A percentile compares a stretch with the other conserved stretches of the same genome.
phyloP scores from a whole-genome alignment of 129 eudicot species.

The Lactuca sativa region DNA sequence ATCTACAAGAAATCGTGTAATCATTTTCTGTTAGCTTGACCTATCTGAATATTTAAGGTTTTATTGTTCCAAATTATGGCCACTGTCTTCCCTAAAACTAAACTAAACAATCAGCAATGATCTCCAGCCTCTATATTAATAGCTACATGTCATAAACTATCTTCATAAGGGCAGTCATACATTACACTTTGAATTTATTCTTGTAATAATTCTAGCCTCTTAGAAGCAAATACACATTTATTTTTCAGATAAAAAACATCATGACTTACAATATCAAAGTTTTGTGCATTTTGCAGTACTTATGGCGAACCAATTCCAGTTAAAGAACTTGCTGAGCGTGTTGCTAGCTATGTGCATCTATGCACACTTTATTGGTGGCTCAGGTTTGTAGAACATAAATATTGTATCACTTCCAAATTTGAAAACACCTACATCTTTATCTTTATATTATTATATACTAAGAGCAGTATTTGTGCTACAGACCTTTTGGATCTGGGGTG shows the following conservation, averaged over 20 bases:
- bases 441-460: constrained; percentile 18
- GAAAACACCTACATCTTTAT: background rate
- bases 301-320: constrained; percentile 95
- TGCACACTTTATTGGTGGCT: constrained; percentile 99
- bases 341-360: constrained; percentile 95
- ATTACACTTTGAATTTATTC: constrained; percentile 1
- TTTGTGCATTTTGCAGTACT: constrained; percentile 44
- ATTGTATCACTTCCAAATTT: constrained; percentile 8
- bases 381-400: constrained; percentile 45
- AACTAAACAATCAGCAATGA: background rate
- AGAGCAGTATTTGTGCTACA: constrained; percentile 34
- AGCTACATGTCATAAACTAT: background rate
- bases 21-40: background rate
- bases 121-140: background rate
- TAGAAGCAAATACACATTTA: constrained; percentile 5
- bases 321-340: constrained; percentile 95
- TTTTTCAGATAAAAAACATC: background rate
- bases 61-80: constrained; percentile 12
- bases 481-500: constrained; percentile 97
- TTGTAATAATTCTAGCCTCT: background rate
- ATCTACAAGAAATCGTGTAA: constrained; percentile 9
- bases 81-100: constrained; percentile 5
- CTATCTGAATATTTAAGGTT: constrained; percentile 13
- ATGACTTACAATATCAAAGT: background rate
- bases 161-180: background rate